Evolutionary conservation across 768 basidiomycete species (phyloP), one percentile per base, ranked within the genome.

Genomic region (Russula dissimulans): DNA sequence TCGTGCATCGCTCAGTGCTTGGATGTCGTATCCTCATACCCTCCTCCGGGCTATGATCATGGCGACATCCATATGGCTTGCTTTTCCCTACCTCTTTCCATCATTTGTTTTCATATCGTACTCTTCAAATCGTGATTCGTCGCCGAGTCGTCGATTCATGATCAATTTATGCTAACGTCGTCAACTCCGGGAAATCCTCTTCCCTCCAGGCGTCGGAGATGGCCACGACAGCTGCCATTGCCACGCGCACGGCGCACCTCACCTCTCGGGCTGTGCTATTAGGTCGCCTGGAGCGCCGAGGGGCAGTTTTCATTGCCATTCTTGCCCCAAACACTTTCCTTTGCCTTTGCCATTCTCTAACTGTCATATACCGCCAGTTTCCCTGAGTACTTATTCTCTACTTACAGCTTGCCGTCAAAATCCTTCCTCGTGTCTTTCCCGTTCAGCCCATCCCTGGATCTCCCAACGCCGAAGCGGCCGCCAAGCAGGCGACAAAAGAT

Each of bases 331-430:
- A 34, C 17, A 11, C 56, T 26, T 2, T 1, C 18, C 10, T 45
- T 41, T 7, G 15, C 14, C 18, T 9, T 36, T 41, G 39, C 14
- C 39, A 11, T 12, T 8, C 0, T 57, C 29, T 26, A 38, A 12
- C 18, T 47, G 26, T 31, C 22, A 34, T 52, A 31, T 39, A 31
- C 14, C 22, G 5, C 36, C 53, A 11, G 0, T 17, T 17, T 51
- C 29, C 34, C 1, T 41, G 38, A 17, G 11, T 22, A 43, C 51
- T 53, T 14, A 57, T 26, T 45, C 39, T 42, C 44, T 36, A 15
- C 48, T 39, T 41, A 32, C 65, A 97, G 94, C 86, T 97, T 60
- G 95, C 95, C n/a, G 90, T 98, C 75, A 98, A 98, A 79, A 98
- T 99, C 67, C 84, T 99, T 29, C 97, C 97, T 26, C 85, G 97